phyloP scores from a whole-genome alignment of 1,139 yeast species.

The Hansenula lynferdii region DNA sequence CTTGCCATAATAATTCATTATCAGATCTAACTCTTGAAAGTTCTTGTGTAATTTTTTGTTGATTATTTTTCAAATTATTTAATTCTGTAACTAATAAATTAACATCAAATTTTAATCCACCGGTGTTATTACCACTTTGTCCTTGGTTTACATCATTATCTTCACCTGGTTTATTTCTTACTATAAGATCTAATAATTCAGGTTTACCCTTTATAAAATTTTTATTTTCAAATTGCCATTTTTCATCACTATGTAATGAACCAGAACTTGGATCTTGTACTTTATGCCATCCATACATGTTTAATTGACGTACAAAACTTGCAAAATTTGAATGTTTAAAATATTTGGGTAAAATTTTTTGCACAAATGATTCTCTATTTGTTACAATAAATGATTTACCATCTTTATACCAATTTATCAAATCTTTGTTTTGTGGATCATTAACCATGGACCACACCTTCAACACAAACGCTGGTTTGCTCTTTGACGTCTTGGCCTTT shows the following conservation, averaged over 20 bases:
- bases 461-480: slow-evolving; percentile 83
- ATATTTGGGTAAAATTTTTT: slow-evolving; percentile 76
- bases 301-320: slow-evolving; percentile 89
- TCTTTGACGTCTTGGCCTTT: slow-evolving; percentile 24
- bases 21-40: slow-evolving; percentile 78
- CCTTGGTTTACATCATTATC: slow-evolving; percentile 14
- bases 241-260: slow-evolving; percentile 66
- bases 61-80: slow-evolving; percentile 73
- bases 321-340: slow-evolving; percentile 95
- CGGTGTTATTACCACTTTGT: slow-evolving; percentile 32
- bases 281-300: slow-evolving; percentile 98
- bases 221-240: slow-evolving; percentile 94
- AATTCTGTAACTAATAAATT: slow-evolving; percentile 62
- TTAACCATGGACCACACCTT: slow-evolving; percentile 96
- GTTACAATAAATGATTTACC: slow-evolving; percentile 83
- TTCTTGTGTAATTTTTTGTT: slow-evolving; percentile 78
- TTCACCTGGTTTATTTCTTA: slow-evolving; percentile 57
- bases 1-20: slow-evolving; percentile 89
- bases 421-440: slow-evolving; percentile 61
- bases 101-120: slow-evolving; percentile 48
- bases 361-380: slow-evolving; percentile 85
- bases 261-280: slow-evolving; percentile 52
- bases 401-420: slow-evolving; percentile 80
- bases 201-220: slow-evolving; percentile 69
- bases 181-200: slow-evolving; percentile 69